Percentiles rank a stretch among this genome's conserved stretches.
These are phyloP conservation scores for Calocybe cyanea DNA, from an alignment of 768 basidiomycete species.

Conservation along the genomic window DNA sequence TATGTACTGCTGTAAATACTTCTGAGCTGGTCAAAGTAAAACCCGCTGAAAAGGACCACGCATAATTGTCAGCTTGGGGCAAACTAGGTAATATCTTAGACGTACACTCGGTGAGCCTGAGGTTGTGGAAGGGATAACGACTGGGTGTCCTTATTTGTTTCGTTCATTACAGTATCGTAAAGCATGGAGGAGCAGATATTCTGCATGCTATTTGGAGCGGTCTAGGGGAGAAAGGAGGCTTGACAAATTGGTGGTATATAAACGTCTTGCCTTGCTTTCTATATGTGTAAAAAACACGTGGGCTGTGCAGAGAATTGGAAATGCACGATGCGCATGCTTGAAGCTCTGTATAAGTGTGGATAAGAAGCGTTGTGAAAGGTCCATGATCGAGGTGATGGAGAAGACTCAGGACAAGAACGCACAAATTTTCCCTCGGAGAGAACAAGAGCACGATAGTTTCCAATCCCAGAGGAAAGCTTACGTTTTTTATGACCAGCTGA, in stretches of 20 bases:
- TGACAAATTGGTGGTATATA: not conserved
- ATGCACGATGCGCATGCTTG: no score
- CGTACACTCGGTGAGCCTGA: slow-evolving; percentile 17
- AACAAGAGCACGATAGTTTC: no score
- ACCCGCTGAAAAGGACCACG: slow-evolving; percentile 14
- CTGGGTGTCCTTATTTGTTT: slow-evolving; percentile 8
- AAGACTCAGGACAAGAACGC: no score
- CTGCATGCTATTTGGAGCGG: no score
- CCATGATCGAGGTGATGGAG: no score
- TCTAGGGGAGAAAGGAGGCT: not conserved
- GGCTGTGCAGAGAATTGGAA: no score
- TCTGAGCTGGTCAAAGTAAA: slow-evolving; percentile 34
- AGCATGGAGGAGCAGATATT: slow-evolving; percentile 16
- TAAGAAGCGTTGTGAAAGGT: no score
- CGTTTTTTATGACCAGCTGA: no score
- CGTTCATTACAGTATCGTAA: slow-evolving; percentile 15
- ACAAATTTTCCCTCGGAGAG: no score
- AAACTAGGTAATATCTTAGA: not conserved
- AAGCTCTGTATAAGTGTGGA: not conserved
- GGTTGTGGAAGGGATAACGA: slow-evolving; percentile 7
- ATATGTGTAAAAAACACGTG: no score
- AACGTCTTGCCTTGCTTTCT: not conserved
- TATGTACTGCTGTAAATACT: slow-evolving; percentile 18
- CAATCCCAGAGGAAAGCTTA: no score
- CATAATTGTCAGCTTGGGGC: not conserved